Evolutionary conservation across 768 basidiomycete genomes (phyloP).

Genomic region (Auriscalpium microsporum): DNA sequence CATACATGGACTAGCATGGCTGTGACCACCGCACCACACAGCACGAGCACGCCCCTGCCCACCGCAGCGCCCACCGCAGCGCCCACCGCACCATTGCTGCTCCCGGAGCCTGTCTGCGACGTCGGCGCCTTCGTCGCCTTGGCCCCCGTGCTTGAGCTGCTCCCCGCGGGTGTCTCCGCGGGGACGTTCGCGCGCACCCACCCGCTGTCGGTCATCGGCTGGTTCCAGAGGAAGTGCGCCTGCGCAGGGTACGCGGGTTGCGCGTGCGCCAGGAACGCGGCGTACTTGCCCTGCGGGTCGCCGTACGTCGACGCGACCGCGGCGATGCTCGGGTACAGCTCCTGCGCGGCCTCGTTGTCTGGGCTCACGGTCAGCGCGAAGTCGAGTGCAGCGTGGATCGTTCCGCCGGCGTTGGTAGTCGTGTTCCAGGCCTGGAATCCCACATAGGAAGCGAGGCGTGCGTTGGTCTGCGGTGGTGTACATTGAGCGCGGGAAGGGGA

Average conservation of each 20-base stretch:
- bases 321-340: conserved; percentile 21
- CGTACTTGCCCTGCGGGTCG: conserved; percentile 24
- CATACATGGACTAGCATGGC: too few relatives aligned
- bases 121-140: neutral
- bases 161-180: neutral
- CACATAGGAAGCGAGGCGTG: conserved; percentile 19
- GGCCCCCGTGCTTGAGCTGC: neutral
- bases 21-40: too few relatives aligned
- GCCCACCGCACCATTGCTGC: too few relatives aligned
- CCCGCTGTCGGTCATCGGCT: conserved; percentile 9
- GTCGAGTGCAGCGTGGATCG: conserved; percentile 25
- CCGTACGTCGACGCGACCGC: conserved; percentile 21
- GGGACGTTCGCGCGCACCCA: neutral
- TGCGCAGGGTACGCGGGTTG: conserved; percentile 4
- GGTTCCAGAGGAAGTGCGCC: conserved; percentile 13
- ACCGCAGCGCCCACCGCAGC: too few relatives aligned
- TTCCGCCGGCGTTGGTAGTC: conserved; percentile 16
- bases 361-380: conserved; percentile 22
- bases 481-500: too few relatives aligned
- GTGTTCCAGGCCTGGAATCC: conserved; percentile 22
- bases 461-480: conserved; percentile 15
- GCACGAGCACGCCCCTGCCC: too few relatives aligned
- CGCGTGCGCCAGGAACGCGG: conserved; percentile 13
- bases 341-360: conserved; percentile 9
- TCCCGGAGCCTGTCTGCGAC: too few relatives aligned